These are phyloP conservation scores for Pythium utonaiense DNA, from an alignment of 352 stramenopile species.

Conservation along the genomic window DNA sequence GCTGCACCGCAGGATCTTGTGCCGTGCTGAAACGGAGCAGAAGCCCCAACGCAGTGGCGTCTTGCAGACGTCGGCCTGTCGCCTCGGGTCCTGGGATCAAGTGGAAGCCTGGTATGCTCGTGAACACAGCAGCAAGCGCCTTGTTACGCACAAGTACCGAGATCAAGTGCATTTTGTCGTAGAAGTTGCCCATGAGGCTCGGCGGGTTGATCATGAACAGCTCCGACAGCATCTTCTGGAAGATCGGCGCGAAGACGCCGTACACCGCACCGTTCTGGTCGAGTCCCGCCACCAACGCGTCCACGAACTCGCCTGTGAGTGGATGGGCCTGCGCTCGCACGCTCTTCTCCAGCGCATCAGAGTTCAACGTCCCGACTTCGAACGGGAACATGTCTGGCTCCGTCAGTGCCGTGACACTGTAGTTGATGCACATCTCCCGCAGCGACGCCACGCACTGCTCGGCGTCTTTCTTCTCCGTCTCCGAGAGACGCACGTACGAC, in stretches of 20 bases:
- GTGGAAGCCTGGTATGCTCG: conserved; percentile 65
- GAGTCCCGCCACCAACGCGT: conserved; percentile 44
- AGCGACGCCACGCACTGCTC: conserved; percentile 54
- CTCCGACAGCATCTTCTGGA: conserved; percentile 76
- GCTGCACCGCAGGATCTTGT: conserved; percentile 64
- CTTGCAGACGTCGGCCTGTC: conserved; percentile 67
- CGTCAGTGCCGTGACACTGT: conserved; percentile 75
- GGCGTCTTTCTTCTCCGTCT: conserved; percentile 45
- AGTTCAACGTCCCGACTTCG: conserved; percentile 55
- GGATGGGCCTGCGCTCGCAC: conserved; percentile 51
- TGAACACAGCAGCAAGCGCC: conserved; percentile 55
- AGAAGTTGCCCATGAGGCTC: conserved; percentile 73
- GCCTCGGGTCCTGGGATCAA: conserved; percentile 49
- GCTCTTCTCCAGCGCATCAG: conserved; percentile 66
- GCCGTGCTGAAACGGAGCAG: conserved; percentile 72
- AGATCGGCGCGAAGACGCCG: conserved; percentile 67
- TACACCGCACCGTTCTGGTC: conserved; percentile 49
- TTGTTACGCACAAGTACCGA: conserved; percentile 68
- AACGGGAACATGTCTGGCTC: conserved; percentile 87
- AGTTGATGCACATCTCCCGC: conserved; percentile 80
- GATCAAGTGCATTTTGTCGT: conserved; percentile 68
- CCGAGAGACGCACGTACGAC: conserved; percentile 44
- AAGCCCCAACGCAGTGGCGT: conserved; percentile 74
- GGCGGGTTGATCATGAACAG: conserved; percentile 77
- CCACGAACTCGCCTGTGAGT: conserved; percentile 56